Evolutionary conservation across 345 rosid species (phyloP), one percentile per base, ranked within the genome.

Genomic region (Citropsis articulata): DNA sequence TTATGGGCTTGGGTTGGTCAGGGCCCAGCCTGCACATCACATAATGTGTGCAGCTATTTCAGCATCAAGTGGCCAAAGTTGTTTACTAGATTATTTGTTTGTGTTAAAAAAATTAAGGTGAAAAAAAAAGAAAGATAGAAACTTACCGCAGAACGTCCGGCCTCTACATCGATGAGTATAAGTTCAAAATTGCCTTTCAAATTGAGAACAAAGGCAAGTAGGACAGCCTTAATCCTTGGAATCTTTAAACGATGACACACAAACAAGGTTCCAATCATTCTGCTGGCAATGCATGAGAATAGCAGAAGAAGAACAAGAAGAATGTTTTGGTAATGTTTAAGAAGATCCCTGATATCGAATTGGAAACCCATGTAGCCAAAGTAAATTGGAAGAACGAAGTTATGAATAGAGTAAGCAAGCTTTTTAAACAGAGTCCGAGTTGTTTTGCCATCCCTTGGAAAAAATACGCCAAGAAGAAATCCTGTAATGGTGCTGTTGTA

Each of bases 311-410:
- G n/a, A 8, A 89, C 83, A 5, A 76, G 69, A 10, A 88, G 0
- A 31, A 70, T 12, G n/a, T 80, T 76, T 48, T 66, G 42, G 4
- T 2, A 18, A 24, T 57, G 71, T 27, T 53, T 53, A 45, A 45
- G 50, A 61, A 87, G 31, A 28, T 75, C 75, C 0, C 6, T 31
- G 2, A 82, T 75, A 70, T 90, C 81, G 67, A 93, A 85, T 60
- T 91, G 94, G 73, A 93, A 93, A 30, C 97, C 99, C 5, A 89
- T 82, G 73, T 87, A 92, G 75, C 99, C 95, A 6, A 91, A 95
- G 80, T 88, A 95, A 7, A 93, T 84, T 3, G 99, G 99, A 24
- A 95, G 91, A 12, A 95, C 61, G 79, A 93, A 92, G 79, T 89
- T 93, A 73, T 93, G 81, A 48, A 90, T 88, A n/a, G 91, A 86